Conservation (phyloP, 495 filamentous ascomycete species). For the Tuber microsphaerosporum region DNA sequence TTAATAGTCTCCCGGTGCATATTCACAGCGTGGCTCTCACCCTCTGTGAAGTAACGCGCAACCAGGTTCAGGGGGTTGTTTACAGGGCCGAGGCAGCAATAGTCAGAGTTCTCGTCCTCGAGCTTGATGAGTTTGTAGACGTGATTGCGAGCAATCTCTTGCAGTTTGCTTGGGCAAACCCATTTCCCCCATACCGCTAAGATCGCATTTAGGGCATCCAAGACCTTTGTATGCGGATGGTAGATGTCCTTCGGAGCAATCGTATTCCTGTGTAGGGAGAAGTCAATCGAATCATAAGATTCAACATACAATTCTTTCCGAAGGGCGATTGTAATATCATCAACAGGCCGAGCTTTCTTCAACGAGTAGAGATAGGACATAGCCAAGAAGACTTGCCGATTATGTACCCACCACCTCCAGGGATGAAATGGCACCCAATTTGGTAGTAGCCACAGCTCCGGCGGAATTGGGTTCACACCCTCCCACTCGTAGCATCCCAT, state of each 20-base stretch:
- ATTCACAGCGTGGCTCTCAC: conserved; percentile 65
- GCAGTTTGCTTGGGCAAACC: conserved; percentile 66
- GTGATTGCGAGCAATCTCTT: conserved; percentile 58
- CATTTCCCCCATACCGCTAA: conserved; percentile 56
- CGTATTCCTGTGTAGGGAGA: conserved; percentile 68
- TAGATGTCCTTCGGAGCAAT: conserved; percentile 79
- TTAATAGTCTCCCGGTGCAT: conserved; percentile 71
- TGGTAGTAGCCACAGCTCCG: conserved; percentile 89
- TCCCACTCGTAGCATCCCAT: conserved; percentile 82
- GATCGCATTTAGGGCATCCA: conserved; percentile 67
- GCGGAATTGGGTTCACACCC: conserved; percentile 84
- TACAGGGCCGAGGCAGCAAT: conserved; percentile 77
- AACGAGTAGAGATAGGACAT: conserved; percentile 87
- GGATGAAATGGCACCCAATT: conserved; percentile 93
- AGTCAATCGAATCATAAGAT: conserved; percentile 70
- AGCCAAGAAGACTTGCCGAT: conserved; percentile 82
- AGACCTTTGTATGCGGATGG: conserved; percentile 78
- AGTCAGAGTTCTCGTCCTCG: conserved; percentile 89
- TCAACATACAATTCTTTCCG: conserved; percentile 79
- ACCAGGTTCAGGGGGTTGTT: conserved; percentile 82
- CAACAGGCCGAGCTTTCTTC: conserved; percentile 63
- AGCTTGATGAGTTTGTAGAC: conserved; percentile 66
- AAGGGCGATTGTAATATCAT: conserved; percentile 61
- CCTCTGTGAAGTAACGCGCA: conserved; percentile 73
- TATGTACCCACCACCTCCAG: conserved; percentile 99